Conservation (phyloP, 1,139 yeast species). For the Nakaseomyces bracarensis region DNA sequence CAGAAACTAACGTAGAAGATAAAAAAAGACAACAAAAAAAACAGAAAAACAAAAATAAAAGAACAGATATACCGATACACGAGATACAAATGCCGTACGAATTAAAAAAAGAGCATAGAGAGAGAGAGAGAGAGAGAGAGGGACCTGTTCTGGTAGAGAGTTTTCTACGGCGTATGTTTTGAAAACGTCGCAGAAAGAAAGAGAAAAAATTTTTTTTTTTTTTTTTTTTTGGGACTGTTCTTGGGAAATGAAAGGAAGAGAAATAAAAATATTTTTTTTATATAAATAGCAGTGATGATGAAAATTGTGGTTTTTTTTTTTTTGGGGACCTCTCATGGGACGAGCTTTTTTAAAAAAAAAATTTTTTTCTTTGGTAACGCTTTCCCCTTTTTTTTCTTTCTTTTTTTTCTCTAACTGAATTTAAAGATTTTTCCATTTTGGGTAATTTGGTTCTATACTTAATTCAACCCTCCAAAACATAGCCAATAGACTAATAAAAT, state of each 20-base stretch:
- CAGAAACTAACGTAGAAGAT: no score
- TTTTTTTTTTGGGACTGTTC: not conserved
- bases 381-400: not conserved
- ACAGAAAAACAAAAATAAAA: no score
- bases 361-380: not conserved
- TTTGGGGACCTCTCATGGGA: no score
- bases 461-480: not conserved
- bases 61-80: no score
- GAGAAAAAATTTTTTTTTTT: not conserved
- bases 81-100: no score
- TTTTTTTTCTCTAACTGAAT: no score
- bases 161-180: not conserved
- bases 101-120: no score
- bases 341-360: no score
- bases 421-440: constrained; percentile 4
- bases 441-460: constrained; percentile 1
- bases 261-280: not conserved
- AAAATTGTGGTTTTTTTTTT: not conserved
- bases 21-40: no score
- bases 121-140: no score
- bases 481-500: not conserved
- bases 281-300: not conserved
- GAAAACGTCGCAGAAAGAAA: constrained; percentile 1
- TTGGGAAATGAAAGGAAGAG: not conserved
- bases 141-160: not conserved